Base-by-base conservation (phyloP, 176 grass and related monocot genomes). In the Pontederia paniculata region DNA sequence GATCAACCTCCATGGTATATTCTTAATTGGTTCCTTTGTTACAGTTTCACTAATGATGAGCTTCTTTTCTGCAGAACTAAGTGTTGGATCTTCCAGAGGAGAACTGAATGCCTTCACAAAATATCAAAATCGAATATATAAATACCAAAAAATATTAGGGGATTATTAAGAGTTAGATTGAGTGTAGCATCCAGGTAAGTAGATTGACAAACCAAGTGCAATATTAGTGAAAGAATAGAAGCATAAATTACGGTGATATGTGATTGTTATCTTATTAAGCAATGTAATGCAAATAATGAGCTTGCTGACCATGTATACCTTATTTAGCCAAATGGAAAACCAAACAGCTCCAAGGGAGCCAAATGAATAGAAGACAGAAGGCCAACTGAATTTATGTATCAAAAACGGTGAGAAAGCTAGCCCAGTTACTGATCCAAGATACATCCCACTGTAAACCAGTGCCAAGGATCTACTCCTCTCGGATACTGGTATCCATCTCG, bases 381-480 rank as follows among this genome's bases (percentile, higher is more conserved):
- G 74, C 91, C 91, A 97, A 2, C 85, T 86, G 6, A 97, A 97
- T 81, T 63, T 90, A 41, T 84, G 81, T 50, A 97, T 97, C 70
- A 97, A 51, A n/a, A 97, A 9, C 44, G 91, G 91, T 47, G 91
- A 97, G 28, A 97, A 84, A 17, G 80, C 80, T 14, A 97, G 81
- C 70, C 91, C 91, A 8, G 82, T 87, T 44, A 97, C 91, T 42
- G 91, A 97, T 50, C 91, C 91, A 76, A 96, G 85, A 48, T 96
- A 96, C 91, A 97, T 97, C 59, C 86, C 91, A 45, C 91, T 97
- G 77, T 97, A 97, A 4, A 97, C 91, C 12, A 97, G 65, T 28
- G 91, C 68, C 67, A 97, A 82, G 11, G 91, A 90, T 79, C 91
- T 86, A 80, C 91, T 97, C 71, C 91, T 90, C 80, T 97, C 91